A percentile compares a stretch with the other conserved stretches of the same genome.
phyloP scores from a whole-genome alignment of 75 land plant genomes.

The Cupressus sempervirens region DNA sequence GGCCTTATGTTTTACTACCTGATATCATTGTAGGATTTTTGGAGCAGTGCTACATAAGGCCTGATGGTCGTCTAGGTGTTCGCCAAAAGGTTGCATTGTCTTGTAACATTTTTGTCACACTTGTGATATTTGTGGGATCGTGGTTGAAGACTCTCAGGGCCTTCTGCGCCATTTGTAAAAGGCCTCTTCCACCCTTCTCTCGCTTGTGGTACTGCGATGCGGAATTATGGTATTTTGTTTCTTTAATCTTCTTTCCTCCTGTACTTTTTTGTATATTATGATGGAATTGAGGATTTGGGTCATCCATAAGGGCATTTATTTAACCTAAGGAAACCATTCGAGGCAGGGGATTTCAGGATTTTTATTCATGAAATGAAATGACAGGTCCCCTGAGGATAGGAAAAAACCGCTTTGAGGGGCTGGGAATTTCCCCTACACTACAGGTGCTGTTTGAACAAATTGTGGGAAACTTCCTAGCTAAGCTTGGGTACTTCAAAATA shows the following conservation, averaged over 20 bases:
- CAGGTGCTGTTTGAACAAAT: too few relatives aligned
- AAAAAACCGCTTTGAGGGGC: too few relatives aligned
- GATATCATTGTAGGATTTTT: neutral
- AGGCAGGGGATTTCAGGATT: too few relatives aligned
- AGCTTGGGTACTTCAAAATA: too few relatives aligned
- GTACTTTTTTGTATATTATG: neutral
- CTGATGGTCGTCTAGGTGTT: neutral
- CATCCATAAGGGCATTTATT: too few relatives aligned
- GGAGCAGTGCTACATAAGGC: neutral
- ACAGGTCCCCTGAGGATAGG: neutral
- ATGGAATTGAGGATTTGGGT: neutral
- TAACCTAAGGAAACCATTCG: too few relatives aligned
- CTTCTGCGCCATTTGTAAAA: neutral
- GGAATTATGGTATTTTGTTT: neutral
- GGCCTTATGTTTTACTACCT: neutral
- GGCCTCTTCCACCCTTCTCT: neutral
- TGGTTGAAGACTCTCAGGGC: neutral
- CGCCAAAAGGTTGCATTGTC: neutral
- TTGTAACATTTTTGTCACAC: neutral
- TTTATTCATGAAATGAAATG: too few relatives aligned
- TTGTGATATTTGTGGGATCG: neutral
- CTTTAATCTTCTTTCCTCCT: neutral
- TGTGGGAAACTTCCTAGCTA: too few relatives aligned
- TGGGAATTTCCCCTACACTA: too few relatives aligned
- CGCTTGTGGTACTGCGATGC: slow-evolving; percentile 15